Evolutionary conservation across 2,329 filamentous ascomycete species (phyloP).

Genomic region (Arachnomyces sp.): DNA sequence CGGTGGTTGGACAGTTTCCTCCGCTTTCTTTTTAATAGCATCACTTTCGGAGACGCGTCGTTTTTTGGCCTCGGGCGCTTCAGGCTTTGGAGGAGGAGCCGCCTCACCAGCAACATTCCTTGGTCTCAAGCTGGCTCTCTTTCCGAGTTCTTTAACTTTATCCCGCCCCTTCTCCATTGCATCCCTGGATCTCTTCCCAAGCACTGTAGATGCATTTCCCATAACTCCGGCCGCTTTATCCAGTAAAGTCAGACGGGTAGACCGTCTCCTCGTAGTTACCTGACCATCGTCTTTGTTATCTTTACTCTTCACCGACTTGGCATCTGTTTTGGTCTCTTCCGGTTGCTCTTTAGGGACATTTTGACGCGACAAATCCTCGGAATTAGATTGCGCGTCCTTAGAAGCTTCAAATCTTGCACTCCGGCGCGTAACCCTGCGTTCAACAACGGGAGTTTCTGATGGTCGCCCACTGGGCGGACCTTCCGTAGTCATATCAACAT

Average conservation of each 20-base stretch:
- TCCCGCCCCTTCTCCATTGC: constrained; percentile 42
- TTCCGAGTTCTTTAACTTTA: constrained; percentile 49
- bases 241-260: constrained; percentile 38
- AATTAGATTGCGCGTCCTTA: neutral
- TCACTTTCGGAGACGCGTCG: constrained; percentile 35
- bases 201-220: constrained; percentile 42
- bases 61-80: constrained; percentile 33
- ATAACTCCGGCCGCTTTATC: constrained; percentile 38
- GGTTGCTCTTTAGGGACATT: neutral
- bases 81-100: constrained; percentile 6
- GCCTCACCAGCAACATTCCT: constrained; percentile 21
- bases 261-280: constrained; percentile 25
- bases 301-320: constrained; percentile 16
- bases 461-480: too few species aligned
- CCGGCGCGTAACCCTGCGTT: too few species aligned
- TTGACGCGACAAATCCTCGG: neutral
- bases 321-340: constrained; percentile 5
- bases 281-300: constrained; percentile 17
- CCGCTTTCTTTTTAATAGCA: constrained; percentile 10
- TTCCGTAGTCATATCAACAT: constrained; percentile 11
- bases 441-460: too few species aligned
- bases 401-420: too few species aligned
- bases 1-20: constrained; percentile 16
- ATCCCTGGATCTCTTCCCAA: constrained; percentile 57
- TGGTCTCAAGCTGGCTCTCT: constrained; percentile 53